Evolutionary conservation across 192 early-diverging fungal genomes (phyloP), one percentile per base, ranked within the genome.

Genomic region (Polychytrium aggregatum): DNA sequence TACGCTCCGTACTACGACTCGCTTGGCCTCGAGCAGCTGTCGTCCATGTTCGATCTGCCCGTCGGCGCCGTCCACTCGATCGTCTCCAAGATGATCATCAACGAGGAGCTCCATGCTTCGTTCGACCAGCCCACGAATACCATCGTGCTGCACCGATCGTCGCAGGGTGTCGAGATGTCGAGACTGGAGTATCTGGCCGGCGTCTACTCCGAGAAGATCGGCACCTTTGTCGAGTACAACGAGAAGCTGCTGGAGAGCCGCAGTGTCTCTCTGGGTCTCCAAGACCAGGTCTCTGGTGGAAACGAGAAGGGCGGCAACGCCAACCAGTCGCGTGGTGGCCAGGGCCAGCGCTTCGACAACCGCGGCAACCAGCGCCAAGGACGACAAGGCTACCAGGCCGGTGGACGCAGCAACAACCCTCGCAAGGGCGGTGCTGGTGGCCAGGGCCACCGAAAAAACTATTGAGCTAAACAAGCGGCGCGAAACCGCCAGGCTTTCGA

Each of bases 71-170:
- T 92, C 24, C 63, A 83, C 48, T 58, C 81, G 7, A 79, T 93
- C 56, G 72, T 95, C 9, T 76, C 91, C 40, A 86, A 90, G 71
- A 88, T 99, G 90, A 88, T 99, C 53, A 88, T 85, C 67, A 79
- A 80, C 57, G 86, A 88, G 55, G 91, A 99, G 68, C 62, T 99
- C 22, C 65, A 80, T 37, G 96, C 88, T 29, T 84, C 82, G 27
- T 71, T 97, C 42, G 87, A 94, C 63, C 84, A 88, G 58, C 82
- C 89, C 29, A 72, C 70, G 35, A 76, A 82, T 41, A 78, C 76
- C 42, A 71, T 97, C 45, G 76, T 91, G 20, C 68, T 98, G 44
- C 81, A 90, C 66, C 79, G 59, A 24, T 42, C 57, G 5, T 57
- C 52, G 11, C 57, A 62, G 10, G 65, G 62, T 16, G 78, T 56